Evolutionary conservation across 192 early-diverging fungal species (phyloP).

Genomic region (Backusella parvicylindrica): DNA sequence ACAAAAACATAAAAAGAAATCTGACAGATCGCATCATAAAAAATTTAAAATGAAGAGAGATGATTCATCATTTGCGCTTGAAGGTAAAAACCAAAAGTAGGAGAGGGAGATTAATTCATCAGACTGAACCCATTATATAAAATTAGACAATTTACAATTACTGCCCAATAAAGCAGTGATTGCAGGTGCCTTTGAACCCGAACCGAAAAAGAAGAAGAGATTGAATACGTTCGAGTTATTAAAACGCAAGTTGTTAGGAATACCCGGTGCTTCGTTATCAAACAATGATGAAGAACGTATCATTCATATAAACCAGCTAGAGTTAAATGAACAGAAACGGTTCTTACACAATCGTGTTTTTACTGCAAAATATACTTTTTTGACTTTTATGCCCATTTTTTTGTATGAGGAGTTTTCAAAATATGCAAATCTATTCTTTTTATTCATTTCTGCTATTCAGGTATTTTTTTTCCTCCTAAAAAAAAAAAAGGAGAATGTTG

Average conservation of each 20-base stretch:
- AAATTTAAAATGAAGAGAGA: not conserved
- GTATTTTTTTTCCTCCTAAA: conserved; percentile 33
- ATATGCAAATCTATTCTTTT: conserved; percentile 99
- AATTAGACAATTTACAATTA: not conserved
- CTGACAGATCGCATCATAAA: not conserved
- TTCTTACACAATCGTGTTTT: conserved; percentile 92
- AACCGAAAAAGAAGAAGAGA: not conserved
- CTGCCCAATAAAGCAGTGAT: not conserved
- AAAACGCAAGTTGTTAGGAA: not conserved
- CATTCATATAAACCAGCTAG: conserved; percentile 86
- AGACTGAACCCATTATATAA: not conserved
- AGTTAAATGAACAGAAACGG: conserved; percentile 73
- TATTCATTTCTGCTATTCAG: conserved; percentile 95
- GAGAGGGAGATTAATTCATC: too few relatives aligned
- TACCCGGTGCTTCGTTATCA: not conserved
- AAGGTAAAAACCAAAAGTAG: not conserved
- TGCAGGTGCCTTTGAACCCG: not conserved
- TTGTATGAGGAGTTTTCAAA: conserved; percentile 97
- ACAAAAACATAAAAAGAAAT: not conserved
- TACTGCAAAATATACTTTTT: conserved; percentile 92
- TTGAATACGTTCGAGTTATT: not conserved
- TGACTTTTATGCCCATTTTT: conserved; percentile 95
- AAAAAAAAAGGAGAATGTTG: not conserved
- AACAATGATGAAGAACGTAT: conserved; percentile 45
- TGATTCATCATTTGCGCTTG: not conserved